Evolutionary conservation across 208 protist species (phyloP).

Genomic region (Phytomonas sp.): DNA sequence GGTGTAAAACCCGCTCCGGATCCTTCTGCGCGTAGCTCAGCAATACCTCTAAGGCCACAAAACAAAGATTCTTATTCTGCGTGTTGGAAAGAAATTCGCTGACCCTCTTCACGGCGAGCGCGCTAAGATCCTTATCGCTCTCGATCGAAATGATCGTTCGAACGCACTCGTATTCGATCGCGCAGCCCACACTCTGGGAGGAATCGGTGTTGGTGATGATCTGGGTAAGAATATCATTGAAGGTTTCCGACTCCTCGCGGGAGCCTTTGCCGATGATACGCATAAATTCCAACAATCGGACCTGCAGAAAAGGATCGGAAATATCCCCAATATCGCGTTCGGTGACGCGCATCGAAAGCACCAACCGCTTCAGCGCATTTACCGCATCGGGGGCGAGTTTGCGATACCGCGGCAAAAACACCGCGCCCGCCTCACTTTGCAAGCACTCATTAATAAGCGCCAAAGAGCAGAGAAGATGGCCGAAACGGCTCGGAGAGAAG

Average conservation of each 20-base stretch:
- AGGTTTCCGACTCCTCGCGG: slow-evolving; percentile 87
- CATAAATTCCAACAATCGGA: slow-evolving; percentile 94
- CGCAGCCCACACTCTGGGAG: slow-evolving; percentile 93
- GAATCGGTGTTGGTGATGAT: slow-evolving; percentile 97
- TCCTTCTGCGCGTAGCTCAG: slow-evolving; percentile 85
- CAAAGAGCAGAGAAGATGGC: slow-evolving; percentile 86
- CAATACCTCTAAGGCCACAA: slow-evolving; percentile 95
- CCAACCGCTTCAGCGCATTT: slow-evolving; percentile 91
- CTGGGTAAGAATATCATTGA: slow-evolving; percentile 97
- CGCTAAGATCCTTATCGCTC: slow-evolving; percentile 70
- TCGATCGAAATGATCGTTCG: slow-evolving; percentile 97
- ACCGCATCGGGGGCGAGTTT: slow-evolving; percentile 88
- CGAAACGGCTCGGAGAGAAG: slow-evolving; percentile 52
- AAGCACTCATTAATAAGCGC: slow-evolving; percentile 91
- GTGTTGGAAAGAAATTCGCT: slow-evolving; percentile 94
- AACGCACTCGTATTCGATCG: slow-evolving; percentile 98
- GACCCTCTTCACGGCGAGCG: slow-evolving; percentile 97
- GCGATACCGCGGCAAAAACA: slow-evolving; percentile 68
- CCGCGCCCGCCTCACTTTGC: slow-evolving; percentile 31
- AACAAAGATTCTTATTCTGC: slow-evolving; percentile 98
- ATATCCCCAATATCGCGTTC: slow-evolving; percentile 95
- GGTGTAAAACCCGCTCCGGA: slow-evolving; percentile 84
- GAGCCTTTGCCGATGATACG: slow-evolving; percentile 92
- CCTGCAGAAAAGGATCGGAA: slow-evolving; percentile 98
- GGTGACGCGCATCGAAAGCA: slow-evolving; percentile 89